A percentile compares a stretch with the other conserved stretches of the same genome.
Evolutionary conservation across 2,329 filamentous ascomycete species (phyloP).

Genomic region (Pezicula radicicola): DNA sequence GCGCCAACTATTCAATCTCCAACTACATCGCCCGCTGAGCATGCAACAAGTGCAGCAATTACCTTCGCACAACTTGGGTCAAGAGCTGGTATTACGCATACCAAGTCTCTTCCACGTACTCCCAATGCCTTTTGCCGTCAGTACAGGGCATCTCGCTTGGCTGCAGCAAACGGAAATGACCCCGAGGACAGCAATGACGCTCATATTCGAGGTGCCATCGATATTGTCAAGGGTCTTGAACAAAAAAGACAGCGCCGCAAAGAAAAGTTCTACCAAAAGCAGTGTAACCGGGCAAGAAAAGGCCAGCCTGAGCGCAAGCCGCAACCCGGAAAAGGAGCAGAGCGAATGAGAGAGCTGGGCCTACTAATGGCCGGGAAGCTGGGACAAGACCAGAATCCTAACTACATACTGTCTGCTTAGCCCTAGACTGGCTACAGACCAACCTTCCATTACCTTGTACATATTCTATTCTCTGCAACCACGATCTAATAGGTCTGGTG

Average conservation of each 20-base stretch:
- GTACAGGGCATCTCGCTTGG: conserved; percentile 39
- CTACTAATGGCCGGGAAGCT: conserved; percentile 81
- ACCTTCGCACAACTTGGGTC: conserved; percentile 45
- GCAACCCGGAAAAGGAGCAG: conserved; percentile 80
- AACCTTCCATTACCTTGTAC: conserved; percentile 16
- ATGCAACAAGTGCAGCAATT: conserved; percentile 36
- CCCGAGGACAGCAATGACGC: conserved; percentile 41
- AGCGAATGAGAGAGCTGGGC: conserved; percentile 91
- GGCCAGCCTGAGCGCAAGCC: conserved; percentile 60
- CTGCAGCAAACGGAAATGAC: conserved; percentile 34
- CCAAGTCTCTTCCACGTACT: conserved; percentile 82
- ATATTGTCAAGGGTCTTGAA: conserved; percentile 95
- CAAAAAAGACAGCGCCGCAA: conserved; percentile 89
- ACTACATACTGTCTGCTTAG: conserved; percentile 71
- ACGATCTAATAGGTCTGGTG: conserved; percentile 3
- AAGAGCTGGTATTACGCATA: conserved; percentile 68
- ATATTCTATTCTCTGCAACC: conserved; percentile 13
- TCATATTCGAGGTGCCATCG: conserved; percentile 88
- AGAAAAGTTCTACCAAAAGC: conserved; percentile 88
- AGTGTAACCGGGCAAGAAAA: conserved; percentile 77
- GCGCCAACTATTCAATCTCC: conserved; percentile 48
- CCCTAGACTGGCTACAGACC: neutral
- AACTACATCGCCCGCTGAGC: conserved; percentile 36
- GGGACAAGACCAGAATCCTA: conserved; percentile 51
- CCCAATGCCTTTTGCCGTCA: conserved; percentile 64